phyloP scores from a whole-genome alignment of 2,329 filamentous ascomycete species.

The Cercospora janseana region DNA sequence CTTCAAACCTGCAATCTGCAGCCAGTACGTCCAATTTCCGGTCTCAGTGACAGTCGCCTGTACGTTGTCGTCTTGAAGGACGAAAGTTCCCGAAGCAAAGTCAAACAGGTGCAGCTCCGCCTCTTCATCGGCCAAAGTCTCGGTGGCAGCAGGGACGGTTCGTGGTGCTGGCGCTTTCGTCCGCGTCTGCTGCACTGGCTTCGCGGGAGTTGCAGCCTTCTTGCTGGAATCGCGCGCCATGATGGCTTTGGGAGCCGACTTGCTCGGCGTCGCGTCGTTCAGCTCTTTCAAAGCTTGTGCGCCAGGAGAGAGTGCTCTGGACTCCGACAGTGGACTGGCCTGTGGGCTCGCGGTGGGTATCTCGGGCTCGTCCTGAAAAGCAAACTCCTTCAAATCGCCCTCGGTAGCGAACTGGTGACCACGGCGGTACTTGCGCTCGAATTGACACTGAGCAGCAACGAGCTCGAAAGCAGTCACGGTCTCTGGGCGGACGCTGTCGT shows the following conservation, averaged over 20 bases:
- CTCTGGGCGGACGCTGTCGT: constrained; percentile 64
- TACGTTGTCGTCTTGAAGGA: constrained; percentile 72
- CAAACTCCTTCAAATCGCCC: constrained; percentile 76
- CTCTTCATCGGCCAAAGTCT: constrained; percentile 70
- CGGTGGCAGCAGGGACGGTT: constrained; percentile 64
- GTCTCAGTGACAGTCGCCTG: constrained; percentile 79
- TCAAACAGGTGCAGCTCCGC: constrained; percentile 94
- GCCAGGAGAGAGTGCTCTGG: constrained; percentile 34
- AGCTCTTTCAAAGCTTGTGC: constrained; percentile 34
- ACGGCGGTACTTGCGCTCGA: constrained; percentile 90
- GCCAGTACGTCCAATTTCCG: constrained; percentile 92
- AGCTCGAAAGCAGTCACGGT: constrained; percentile 79
- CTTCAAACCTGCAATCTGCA: constrained; percentile 74
- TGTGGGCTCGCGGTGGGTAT: constrained; percentile 61
- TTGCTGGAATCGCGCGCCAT: constrained; percentile 35
- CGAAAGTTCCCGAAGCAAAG: constrained; percentile 80
- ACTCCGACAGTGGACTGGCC: constrained; percentile 45
- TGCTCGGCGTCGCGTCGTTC: constrained; percentile 27
- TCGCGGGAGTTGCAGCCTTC: constrained; percentile 34
- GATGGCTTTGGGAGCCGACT: constrained; percentile 23
- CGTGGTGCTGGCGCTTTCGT: constrained; percentile 61
- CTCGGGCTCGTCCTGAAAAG: constrained; percentile 64
- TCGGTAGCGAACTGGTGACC: constrained; percentile 77
- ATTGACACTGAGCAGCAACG: constrained; percentile 88
- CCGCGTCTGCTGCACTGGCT: constrained; percentile 44